Base-by-base conservation (phyloP, 495 filamentous ascomycete species). In the Hamigera avellanea region DNA sequence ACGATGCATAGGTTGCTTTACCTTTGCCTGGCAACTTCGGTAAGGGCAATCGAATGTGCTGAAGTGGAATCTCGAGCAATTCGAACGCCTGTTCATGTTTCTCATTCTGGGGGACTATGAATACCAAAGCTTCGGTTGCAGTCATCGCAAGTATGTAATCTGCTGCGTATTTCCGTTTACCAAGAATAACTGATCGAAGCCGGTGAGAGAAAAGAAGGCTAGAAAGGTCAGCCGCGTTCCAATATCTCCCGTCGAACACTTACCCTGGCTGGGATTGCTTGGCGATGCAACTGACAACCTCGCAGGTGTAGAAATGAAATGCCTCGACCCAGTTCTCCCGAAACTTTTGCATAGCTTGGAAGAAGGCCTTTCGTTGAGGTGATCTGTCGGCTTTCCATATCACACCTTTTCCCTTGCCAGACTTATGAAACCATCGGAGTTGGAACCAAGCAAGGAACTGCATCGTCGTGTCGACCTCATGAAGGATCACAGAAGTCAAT, bases 371-470 rank as follows among this genome's bases (percentile, higher is more conserved):
- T 39, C 28, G 25, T 10, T 38, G 17, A 10, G 18, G 5, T 21
- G 41, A 25, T 0, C 16, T 29, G 31, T 46, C 38, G 5, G 32
- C 19, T 8, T 39, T 25, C 47, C 40, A 46, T 14, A 21, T 19
- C 2, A 13, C 7, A 1, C 26, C 30, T 10, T 8, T 21, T 12
- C 8, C 23, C 8, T 27, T 21, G 0, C 33, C 32, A 6, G 28
- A 23, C 2, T 6, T 6, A 14, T 36, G 31, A 14, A 48, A 18
- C 2, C 2, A 23, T 21, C 13, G 38, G 13, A 42, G 18, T 8
- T 42, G 28, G 8, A 30, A 26, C 14, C 19, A 38, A n/a, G 45
- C 35, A 29, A 44, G 31, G 6, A 44, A 26, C 12, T 21, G 21
- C 21, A 23, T 5, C 5, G 21, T 23, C 21, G 9, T 5, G 21